Conservation (phyloP, 192 early-diverging fungal genomes). For the Backusella parvicylindrica region DNA sequence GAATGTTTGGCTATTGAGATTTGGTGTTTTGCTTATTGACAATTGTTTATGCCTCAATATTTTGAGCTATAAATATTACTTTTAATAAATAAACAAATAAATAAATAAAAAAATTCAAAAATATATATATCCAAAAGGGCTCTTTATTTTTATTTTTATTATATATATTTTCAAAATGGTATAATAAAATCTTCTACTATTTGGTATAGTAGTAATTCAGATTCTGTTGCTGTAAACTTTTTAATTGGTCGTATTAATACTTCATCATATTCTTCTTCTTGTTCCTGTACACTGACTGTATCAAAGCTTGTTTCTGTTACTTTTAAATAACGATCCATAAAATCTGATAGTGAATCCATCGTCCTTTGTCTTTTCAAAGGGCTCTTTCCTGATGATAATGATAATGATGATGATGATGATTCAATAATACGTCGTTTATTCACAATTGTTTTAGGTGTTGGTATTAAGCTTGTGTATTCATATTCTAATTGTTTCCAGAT, state of each 20-base stretch:
- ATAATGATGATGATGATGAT: background rate
- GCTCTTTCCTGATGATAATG: background rate
- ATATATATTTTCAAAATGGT: background rate
- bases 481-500: background rate
- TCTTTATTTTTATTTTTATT: background rate
- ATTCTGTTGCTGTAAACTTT: background rate
- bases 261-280: background rate
- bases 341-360: background rate
- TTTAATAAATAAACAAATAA: background rate
- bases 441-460: background rate
- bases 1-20: slow-evolving; percentile 17
- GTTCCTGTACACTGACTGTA: background rate
- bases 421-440: background rate
- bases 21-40: slow-evolving; percentile 17
- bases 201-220: background rate
- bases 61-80: background rate
- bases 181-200: background rate
- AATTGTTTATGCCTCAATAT: background rate
- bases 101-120: background rate
- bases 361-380: background rate
- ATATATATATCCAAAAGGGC: background rate
- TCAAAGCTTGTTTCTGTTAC: background rate
- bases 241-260: background rate
- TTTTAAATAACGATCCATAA: background rate
- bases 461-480: background rate